Base-by-base conservation (phyloP, 768 basidiomycete genomes). In the Mycena kentingensis region DNA sequence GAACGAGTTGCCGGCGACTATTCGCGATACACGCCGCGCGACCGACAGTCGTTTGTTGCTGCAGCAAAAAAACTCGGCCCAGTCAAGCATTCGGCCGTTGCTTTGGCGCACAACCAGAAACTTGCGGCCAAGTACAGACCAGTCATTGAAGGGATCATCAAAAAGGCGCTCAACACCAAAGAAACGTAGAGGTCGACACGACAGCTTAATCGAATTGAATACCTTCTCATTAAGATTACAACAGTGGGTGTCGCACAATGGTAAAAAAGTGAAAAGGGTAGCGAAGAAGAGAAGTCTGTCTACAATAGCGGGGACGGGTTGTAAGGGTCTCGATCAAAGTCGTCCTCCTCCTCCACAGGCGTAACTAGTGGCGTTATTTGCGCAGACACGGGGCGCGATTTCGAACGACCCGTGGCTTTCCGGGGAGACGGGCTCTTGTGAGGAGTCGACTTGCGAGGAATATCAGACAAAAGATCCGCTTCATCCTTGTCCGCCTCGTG, bases 1-100 rank as follows among this genome's bases (percentile, higher is more conserved):
- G 79, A 81, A 60, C 51, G 41, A 22, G 52, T 67, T 15, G 78
- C 71, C 4, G 81, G 82, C 25, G 77, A 82, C 57, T 87, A 86
- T 58, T 67, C 74, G 15, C 73, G 73, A 31, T 80, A 77, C 55
- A 63, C 77, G 38, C 68, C 73, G 8, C 50, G 52, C 11, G 39
- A 57, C 22, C 57, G 65, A 7, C 57, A 61, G 37, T 61, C 67
- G 49, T 75, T 63, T 38, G 43, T 63, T 21, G 60, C 62, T 8
- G 49, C 66, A 31, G 65, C 66, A 32, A 57, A 58, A 31, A 53
- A 68, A 43, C 63, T 77, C n/a, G 73, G 74, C 34, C 73, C 80
- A 5, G 48, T 77, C 25, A 70, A 72, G 27, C 69, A 75, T 19
- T 78, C 81, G 19, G 66, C 66, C 12, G 66, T 79, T 21, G 65